phyloP scores from a whole-genome alignment of 2,329 filamentous ascomycete genomes.

The Penicillium sp. region DNA sequence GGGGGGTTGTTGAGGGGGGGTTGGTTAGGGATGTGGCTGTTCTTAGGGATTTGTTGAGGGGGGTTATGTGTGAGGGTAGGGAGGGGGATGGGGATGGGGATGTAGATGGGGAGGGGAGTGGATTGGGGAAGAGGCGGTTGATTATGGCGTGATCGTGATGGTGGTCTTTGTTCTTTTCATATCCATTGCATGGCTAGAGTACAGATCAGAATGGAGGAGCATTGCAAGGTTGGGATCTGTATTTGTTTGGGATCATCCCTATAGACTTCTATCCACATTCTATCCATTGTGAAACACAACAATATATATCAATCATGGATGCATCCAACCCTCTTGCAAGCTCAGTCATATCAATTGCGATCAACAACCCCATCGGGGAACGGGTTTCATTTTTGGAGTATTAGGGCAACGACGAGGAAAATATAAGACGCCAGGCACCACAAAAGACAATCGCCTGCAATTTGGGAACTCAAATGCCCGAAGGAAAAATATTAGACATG shows the following conservation, averaged over 20 bases:
- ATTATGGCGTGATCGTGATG: conserved; percentile 1
- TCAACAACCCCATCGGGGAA: neutral
- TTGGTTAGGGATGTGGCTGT: conserved; percentile 25
- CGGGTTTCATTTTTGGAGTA: conserved; percentile 9
- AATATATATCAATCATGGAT: no score
- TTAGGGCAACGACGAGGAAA: neutral
- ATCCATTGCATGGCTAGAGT: no score
- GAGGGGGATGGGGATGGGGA: neutral
- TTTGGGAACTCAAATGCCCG: conserved; percentile 7
- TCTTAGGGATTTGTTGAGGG: conserved; percentile 26
- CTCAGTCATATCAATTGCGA: no score
- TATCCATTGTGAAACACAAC: no score
- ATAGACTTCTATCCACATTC: no score
- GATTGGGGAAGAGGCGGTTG: conserved; percentile 1
- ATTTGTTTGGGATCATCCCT: no score
- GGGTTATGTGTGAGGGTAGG: conserved; percentile 22
- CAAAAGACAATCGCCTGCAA: conserved; percentile 18
- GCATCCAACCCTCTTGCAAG: no score
- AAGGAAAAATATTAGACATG: conserved; percentile 20
- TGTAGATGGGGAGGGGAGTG: conserved; percentile 2
- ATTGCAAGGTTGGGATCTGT: no score
- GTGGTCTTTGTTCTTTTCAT: no score
- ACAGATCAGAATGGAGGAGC: no score
- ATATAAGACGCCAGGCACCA: conserved; percentile 12
- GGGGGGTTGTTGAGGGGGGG: conserved; percentile 26